A percentile compares a stretch with the other conserved stretches of the same genome.
phyloP scores from a whole-genome alignment of 257 asterid genomes.

The Solanum ossicruentum region DNA sequence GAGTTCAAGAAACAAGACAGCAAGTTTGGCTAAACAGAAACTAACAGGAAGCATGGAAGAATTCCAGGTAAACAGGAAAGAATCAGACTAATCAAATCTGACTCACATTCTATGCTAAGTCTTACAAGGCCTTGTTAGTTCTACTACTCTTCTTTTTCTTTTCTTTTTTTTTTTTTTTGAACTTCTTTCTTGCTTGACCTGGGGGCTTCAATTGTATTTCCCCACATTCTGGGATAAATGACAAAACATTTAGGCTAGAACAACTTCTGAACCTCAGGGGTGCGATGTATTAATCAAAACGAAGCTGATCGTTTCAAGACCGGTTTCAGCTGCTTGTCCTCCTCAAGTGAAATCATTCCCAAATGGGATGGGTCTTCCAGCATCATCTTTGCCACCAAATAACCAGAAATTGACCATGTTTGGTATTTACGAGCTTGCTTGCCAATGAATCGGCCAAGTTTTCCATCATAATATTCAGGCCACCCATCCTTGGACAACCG shows the following conservation, averaged over 20 bases:
- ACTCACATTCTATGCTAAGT: background rate
- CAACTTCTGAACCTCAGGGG: background rate
- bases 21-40: background rate
- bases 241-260: background rate
- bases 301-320: constrained; percentile 45
- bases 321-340: constrained; percentile 45
- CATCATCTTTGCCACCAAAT: constrained; percentile 58
- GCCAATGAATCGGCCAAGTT: constrained; percentile 41
- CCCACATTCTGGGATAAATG: background rate
- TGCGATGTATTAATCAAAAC: background rate
- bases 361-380: constrained; percentile 61
- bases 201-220: background rate
- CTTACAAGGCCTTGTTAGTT: background rate
- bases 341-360: constrained; percentile 53
- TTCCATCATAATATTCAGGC: constrained; percentile 67
- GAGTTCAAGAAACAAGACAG: background rate
- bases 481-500: constrained; percentile 53
- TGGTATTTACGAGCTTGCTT: constrained; percentile 55
- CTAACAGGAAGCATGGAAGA: background rate
- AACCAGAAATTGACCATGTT: constrained; percentile 62
- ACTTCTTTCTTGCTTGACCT: background rate
- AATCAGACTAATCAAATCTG: background rate
- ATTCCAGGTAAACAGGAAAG: background rate
- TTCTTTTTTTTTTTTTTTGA: background rate
- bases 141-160: background rate